Evolutionary conservation across 139 green algal species (phyloP), one percentile per base, ranked within the genome.

Genomic region (Asterochloris sp.): DNA sequence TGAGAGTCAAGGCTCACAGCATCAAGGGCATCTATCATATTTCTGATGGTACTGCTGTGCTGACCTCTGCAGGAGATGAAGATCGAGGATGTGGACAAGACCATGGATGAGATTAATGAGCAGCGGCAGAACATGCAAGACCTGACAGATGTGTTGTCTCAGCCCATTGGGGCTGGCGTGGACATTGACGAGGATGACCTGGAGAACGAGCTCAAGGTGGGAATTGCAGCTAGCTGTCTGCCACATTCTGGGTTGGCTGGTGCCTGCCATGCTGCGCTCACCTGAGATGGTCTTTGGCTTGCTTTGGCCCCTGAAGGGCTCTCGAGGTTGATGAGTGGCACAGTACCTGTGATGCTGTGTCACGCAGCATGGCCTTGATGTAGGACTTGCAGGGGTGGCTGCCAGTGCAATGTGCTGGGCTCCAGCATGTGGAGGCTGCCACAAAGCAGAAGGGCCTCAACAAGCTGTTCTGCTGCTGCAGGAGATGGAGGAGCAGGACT

Each of bases 91-190:
- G 95, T 99, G 26, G 97, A 99, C 88, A 66, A 84, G 66, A 89
- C 96, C 62, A 90, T 98, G 83, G 97, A 99, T 74, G 95, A 98
- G 73, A 98, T 99, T 88, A 93, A 94, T 77, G 97, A 99, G 79
- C 88, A 93, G 38, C 93, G 88, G 2, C 95, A 99, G 76, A 90
- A 97, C 83, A 96, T 98, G 93, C 85, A 88, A 24, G 89, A 97
- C 79, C 96, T 99, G 78, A 91, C 98, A 81, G 91, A 98, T 66
- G 95, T 92, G 11, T 88, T 99, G 68, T 92, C 82, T 16, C 85
- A 94, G 78, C 93, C 94, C 62, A 88, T 94, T 21, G 94, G 94
- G 38, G 61, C 86, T 47, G 90, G 85, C 0, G 92, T 88, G 10
- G 92, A 96, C 54, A 84, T 97, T 17, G 94, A 98, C 71, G 92